phyloP scores from a whole-genome alignment of 345 rosid species.

The Mangifera indica region DNA sequence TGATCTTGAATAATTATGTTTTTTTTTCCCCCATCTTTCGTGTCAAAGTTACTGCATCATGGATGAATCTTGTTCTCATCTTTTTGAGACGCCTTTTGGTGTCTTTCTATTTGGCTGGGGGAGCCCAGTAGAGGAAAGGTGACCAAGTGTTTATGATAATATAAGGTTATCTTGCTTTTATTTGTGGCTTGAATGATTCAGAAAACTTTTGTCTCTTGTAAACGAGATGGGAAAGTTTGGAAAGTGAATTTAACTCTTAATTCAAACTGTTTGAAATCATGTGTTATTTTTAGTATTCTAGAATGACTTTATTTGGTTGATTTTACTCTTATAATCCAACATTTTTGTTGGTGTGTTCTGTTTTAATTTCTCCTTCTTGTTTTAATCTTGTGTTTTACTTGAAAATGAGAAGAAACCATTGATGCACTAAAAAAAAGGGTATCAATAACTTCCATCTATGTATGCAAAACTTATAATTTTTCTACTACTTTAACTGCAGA shows the following conservation, averaged over 20 bases:
- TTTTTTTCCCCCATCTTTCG: slow-evolving; percentile 11
- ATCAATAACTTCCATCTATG: no score
- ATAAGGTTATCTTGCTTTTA: slow-evolving; percentile 14
- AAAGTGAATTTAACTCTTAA: neutral
- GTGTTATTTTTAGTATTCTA: neutral
- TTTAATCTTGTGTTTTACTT: neutral
- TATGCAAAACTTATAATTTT: no score
- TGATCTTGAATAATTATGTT: slow-evolving; percentile 15
- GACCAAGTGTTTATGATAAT: slow-evolving; percentile 5
- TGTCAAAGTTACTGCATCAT: no score
- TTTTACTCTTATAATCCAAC: neutral
- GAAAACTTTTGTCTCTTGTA: slow-evolving; percentile 6
- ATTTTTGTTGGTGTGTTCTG: neutral
- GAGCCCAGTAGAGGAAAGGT: slow-evolving; percentile 14
- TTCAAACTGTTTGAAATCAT: neutral
- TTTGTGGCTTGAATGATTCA: slow-evolving; percentile 10
- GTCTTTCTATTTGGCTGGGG: no score
- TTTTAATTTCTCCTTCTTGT: neutral
- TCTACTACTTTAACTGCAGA: no score
- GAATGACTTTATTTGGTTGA: neutral
- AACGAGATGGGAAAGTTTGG: neutral
- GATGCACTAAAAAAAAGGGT: no score
- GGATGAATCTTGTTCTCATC: no score
- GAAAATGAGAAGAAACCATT: neutral
- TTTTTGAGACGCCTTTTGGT: no score